Evolutionary conservation across 23 red algal genomes (phyloP).

Genomic region (Gracilaria domingensis): DNA sequence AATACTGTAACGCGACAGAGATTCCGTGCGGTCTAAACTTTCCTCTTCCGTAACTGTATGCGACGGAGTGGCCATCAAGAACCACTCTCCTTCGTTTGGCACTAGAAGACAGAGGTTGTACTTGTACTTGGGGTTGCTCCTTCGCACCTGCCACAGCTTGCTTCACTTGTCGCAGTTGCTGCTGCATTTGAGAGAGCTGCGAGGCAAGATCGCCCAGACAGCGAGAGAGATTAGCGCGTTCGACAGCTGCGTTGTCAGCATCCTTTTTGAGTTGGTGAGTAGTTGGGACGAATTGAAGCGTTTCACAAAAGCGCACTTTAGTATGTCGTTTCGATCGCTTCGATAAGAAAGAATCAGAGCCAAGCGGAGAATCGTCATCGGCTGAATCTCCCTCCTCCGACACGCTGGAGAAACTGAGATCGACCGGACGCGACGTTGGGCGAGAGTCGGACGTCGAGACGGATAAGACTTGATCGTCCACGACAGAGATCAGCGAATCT

Average conservation of each 20-base stretch:
- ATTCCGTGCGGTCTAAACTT: slow-evolving; percentile 39
- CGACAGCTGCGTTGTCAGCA: slow-evolving; percentile 1
- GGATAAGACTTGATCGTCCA: not conserved
- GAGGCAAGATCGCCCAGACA: slow-evolving; percentile 32
- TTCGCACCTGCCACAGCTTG: not conserved
- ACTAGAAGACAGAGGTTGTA: not conserved
- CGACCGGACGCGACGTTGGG: not conserved
- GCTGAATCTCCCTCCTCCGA: slow-evolving; percentile 4
- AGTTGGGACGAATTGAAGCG: slow-evolving; percentile 33
- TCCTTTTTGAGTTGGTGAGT: slow-evolving; percentile 35
- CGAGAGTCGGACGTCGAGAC: not conserved
- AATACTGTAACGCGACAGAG: slow-evolving; percentile 17
- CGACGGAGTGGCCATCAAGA: slow-evolving; percentile 39
- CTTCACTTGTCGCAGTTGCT: slow-evolving; percentile 30
- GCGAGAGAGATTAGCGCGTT: slow-evolving; percentile 25
- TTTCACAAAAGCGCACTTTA: slow-evolving; percentile 33
- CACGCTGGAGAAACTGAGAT: slow-evolving; percentile 26
- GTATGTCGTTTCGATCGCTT: not conserved
- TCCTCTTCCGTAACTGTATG: slow-evolving; percentile 27
- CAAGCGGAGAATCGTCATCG: slow-evolving; percentile 1
- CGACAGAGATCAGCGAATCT: not conserved
- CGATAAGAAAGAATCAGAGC: not conserved
- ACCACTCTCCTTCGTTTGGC: slow-evolving; percentile 49
- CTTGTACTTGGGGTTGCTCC: not conserved
- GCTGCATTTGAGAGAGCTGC: slow-evolving; percentile 22